A percentile compares a stretch with the other conserved stretches of the same genome.
Evolutionary conservation across 371 early-diverging fungal species (phyloP).

Genomic region (Mucor racemosus): DNA sequence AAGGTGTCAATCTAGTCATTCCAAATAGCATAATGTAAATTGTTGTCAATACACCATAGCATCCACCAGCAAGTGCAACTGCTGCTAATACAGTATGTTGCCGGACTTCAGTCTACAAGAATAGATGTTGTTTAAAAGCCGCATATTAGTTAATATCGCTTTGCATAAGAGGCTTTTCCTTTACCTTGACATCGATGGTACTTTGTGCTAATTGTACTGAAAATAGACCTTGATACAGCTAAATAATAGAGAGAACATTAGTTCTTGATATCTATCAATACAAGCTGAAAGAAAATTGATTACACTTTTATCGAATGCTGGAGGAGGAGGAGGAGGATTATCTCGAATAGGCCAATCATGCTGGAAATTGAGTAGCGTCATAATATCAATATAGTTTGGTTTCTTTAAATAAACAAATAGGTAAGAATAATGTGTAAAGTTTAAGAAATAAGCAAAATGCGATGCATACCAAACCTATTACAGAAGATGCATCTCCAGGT

Average conservation of each 20-base stretch:
- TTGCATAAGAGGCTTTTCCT: background rate
- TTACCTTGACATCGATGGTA: slow-evolving; percentile 42
- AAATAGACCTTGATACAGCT: slow-evolving; percentile 42
- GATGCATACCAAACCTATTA: slow-evolving; percentile 41
- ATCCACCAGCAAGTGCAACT: slow-evolving; percentile 49
- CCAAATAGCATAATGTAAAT: slow-evolving; percentile 49
- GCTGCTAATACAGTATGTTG: slow-evolving; percentile 45
- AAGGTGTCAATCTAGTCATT: slow-evolving; percentile 49
- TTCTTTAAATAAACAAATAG: slow-evolving; percentile 17
- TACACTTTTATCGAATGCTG: slow-evolving; percentile 18
- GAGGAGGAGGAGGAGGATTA: slow-evolving; percentile 2
- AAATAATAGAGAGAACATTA: background rate
- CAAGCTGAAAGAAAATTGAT: background rate
- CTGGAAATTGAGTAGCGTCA: slow-evolving; percentile 30
- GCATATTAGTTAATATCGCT: background rate
- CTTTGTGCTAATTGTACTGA: slow-evolving; percentile 39
- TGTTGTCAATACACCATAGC: slow-evolving; percentile 44
- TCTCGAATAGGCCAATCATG: slow-evolving; percentile 38
- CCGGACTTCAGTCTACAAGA: slow-evolving; percentile 39
- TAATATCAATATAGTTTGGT: slow-evolving; percentile 39
- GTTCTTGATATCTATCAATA: background rate
- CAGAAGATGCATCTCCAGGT: slow-evolving; percentile 28
- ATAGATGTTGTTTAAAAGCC: background rate
- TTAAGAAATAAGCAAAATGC: background rate
- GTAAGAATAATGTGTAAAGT: background rate